Percentiles rank a stretch among this genome's conserved stretches.
Conservation (phyloP, 1,284 basidiomycete genomes). For the Polyporus tsugae region DNA sequence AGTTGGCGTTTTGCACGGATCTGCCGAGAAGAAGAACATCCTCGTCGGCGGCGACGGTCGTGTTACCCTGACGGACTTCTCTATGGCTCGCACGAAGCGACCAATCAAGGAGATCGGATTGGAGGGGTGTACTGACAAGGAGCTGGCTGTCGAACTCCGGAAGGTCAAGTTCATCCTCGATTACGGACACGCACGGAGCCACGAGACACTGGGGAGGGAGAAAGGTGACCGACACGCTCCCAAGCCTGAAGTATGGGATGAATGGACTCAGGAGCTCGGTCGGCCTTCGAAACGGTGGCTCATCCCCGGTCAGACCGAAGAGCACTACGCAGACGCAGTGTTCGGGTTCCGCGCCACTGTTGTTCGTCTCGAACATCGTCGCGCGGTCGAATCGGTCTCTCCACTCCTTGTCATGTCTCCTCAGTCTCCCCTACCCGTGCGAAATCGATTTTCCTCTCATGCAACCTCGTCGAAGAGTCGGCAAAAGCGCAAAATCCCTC, state of each 20-base stretch:
- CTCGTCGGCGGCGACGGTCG: slow-evolving; percentile 63
- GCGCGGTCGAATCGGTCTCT: neutral
- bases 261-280: slow-evolving; percentile 45
- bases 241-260: slow-evolving; percentile 41
- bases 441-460: neutral
- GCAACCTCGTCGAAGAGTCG: neutral
- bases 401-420: slow-evolving; percentile 1
- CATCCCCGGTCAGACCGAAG: slow-evolving; percentile 46
- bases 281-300: slow-evolving; percentile 45
- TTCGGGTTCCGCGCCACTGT: slow-evolving; percentile 11
- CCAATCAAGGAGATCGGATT: slow-evolving; percentile 50
- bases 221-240: slow-evolving; percentile 30
- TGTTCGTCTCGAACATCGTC: neutral
- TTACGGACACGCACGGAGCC: slow-evolving; percentile 25
- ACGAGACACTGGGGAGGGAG: neutral
- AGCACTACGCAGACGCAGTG: slow-evolving; percentile 35
- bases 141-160: slow-evolving; percentile 61
- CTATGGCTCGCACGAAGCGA: slow-evolving; percentile 51
- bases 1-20: slow-evolving; percentile 34
- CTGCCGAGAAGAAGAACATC: slow-evolving; percentile 45
- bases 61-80: slow-evolving; percentile 66
- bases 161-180: slow-evolving; percentile 63
- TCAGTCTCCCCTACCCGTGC: slow-evolving; percentile 12
- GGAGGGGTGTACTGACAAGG: slow-evolving; percentile 45
- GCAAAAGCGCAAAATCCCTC: slow-evolving; percentile 17